A percentile compares a stretch with the other conserved stretches of the same genome.
Conservation (phyloP, 768 basidiomycete species). For the Paxillus involutus region DNA sequence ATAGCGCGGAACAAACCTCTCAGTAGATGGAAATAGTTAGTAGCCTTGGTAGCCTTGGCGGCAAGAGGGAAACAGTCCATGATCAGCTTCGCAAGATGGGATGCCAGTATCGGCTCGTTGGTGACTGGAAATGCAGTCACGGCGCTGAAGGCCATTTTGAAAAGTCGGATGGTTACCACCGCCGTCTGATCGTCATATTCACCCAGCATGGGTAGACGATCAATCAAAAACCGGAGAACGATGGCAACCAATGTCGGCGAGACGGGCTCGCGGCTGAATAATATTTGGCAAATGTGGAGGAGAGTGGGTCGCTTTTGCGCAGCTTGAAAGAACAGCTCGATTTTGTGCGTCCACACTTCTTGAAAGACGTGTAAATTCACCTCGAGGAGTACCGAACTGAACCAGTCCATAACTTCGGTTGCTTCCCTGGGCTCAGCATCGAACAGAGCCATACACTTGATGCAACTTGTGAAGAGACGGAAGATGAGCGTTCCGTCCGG, state of each 20-base stretch:
- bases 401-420: slow-evolving; percentile 82
- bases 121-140: slow-evolving; percentile 67
- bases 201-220: slow-evolving; percentile 78
- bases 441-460: slow-evolving; percentile 83
- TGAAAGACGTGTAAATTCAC: slow-evolving; percentile 92
- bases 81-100: slow-evolving; percentile 88
- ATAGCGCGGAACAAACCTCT: slow-evolving; percentile 92
- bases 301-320: slow-evolving; percentile 75
- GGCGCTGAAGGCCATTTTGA: slow-evolving; percentile 93
- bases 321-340: slow-evolving; percentile 86
- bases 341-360: slow-evolving; percentile 93
- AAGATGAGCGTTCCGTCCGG: slow-evolving; percentile 88
- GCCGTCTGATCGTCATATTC: slow-evolving; percentile 82
- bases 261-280: slow-evolving; percentile 76
- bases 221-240: slow-evolving; percentile 82
- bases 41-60: slow-evolving; percentile 86
- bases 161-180: slow-evolving; percentile 83
- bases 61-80: slow-evolving; percentile 97
- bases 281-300: slow-evolving; percentile 80
- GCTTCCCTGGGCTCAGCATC: slow-evolving; percentile 67
- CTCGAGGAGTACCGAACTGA: slow-evolving; percentile 71
- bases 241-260: slow-evolving; percentile 86
- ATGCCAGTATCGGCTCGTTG: slow-evolving; percentile 93
- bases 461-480: slow-evolving; percentile 81
- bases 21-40: slow-evolving; percentile 90